Evolutionary conservation across 2,329 filamentous ascomycete species (phyloP).

Genomic region (Onygenales sp.): DNA sequence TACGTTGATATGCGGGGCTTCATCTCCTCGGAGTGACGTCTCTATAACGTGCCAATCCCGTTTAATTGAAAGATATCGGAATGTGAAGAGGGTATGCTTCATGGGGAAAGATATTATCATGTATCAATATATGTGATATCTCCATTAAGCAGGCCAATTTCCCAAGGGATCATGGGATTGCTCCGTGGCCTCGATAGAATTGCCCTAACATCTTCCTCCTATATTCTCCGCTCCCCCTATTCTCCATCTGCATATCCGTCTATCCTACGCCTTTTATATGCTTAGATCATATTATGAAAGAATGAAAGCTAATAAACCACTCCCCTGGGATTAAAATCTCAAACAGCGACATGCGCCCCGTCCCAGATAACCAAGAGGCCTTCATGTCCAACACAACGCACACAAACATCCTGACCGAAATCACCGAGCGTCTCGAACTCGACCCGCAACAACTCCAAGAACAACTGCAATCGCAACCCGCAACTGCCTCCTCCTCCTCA

Average conservation of each 20-base stretch:
- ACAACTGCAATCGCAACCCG: slow-evolving; percentile 9
- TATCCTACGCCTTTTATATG: too few species aligned
- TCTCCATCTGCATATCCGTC: too few species aligned
- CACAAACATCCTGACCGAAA: slow-evolving; percentile 81
- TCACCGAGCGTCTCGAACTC: slow-evolving; percentile 63
- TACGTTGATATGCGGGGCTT: too few species aligned
- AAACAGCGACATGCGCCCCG: slow-evolving; percentile 13
- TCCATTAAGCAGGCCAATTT: too few species aligned
- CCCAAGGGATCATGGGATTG: too few species aligned
- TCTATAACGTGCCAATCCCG: too few species aligned
- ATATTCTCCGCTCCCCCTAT: neutral
- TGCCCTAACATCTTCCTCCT: neutral
- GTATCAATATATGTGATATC: too few species aligned
- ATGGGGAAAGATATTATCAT: too few species aligned
- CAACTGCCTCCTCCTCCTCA: slow-evolving; percentile 4
- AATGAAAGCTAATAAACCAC: neutral
- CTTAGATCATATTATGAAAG: neutral
- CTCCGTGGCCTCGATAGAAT: too few species aligned
- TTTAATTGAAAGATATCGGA: too few species aligned
- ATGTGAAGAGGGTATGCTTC: too few species aligned
- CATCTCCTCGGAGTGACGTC: too few species aligned
- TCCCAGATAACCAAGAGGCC: slow-evolving; percentile 66
- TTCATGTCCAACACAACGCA: slow-evolving; percentile 77
- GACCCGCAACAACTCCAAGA: slow-evolving; percentile 13
- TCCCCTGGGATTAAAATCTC: neutral